These are phyloP conservation scores for Pleodorina starrii DNA, from an alignment of 139 green algal genomes.

Conservation along the genomic window DNA sequence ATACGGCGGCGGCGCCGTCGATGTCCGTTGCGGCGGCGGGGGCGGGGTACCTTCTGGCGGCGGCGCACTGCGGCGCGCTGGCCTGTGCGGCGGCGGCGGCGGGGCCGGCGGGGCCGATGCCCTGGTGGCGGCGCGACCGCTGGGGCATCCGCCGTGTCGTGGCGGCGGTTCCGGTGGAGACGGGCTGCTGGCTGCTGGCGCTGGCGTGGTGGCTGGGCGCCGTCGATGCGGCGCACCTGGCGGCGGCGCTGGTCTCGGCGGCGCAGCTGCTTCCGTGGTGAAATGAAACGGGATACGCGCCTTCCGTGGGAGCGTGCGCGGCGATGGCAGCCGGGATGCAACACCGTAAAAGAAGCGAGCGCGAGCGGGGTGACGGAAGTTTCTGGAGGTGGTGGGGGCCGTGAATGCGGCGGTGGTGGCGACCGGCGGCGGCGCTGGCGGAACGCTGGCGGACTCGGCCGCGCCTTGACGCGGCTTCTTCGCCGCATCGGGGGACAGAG, in stretches of 20 bases:
- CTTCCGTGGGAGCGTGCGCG: too few relatives aligned
- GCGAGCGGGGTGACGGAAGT: too few relatives aligned
- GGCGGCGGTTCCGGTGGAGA: neutral
- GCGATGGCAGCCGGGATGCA: too few relatives aligned
- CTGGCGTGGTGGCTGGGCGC: constrained; percentile 27
- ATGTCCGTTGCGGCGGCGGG: neutral
- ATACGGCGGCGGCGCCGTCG: too few relatives aligned
- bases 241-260: neutral
- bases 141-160: neutral
- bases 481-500: too few relatives aligned
- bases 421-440: too few relatives aligned
- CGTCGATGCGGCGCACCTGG: constrained; percentile 1
- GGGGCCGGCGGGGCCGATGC: neutral
- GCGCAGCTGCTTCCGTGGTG: constrained; percentile 7
- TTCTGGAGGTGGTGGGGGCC: too few relatives aligned
- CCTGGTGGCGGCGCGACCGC: neutral
- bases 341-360: too few relatives aligned
- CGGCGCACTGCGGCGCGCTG: constrained; percentile 12
- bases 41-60: neutral
- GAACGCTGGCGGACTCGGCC: too few relatives aligned
- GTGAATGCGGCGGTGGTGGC: too few relatives aligned
- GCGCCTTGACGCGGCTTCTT: too few relatives aligned
- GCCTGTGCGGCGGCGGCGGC: neutral
- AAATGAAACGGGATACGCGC: too few relatives aligned
- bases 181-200: neutral